A percentile compares a stretch with the other conserved stretches of the same genome.
Evolutionary conservation across 371 early-diverging fungal genomes (phyloP).

Genomic region (Mucor piriformis): DNA sequence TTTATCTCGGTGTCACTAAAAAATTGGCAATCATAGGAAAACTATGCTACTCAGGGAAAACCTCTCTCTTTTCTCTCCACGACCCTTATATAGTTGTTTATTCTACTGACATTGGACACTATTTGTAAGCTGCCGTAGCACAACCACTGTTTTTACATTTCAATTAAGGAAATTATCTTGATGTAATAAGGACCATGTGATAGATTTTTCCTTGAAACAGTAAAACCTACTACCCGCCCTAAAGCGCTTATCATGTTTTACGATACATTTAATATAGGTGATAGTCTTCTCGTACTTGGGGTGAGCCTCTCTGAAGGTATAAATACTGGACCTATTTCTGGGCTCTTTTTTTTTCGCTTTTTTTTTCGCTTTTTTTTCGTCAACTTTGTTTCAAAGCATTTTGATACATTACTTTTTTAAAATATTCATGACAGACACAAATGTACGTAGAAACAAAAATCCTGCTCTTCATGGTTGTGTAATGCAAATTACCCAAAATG

Average conservation of each 20-base stretch:
- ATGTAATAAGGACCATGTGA: background rate
- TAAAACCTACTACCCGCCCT: background rate
- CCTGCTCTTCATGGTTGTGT: background rate
- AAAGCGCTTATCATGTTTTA: too few species aligned
- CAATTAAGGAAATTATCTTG: background rate
- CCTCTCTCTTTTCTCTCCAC: background rate
- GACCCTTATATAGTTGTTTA: background rate
- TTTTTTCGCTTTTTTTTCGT: background rate
- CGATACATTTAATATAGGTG: too few species aligned
- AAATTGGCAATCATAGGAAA: background rate
- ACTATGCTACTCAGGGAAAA: background rate
- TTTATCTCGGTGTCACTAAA: background rate
- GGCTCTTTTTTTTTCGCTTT: background rate
- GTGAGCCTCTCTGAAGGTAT: too few species aligned
- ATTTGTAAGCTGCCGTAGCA: background rate
- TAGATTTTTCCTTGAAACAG: background rate
- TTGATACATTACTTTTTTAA: background rate
- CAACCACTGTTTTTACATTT: background rate
- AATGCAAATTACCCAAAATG: too few species aligned
- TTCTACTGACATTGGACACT: background rate
- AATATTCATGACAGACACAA: background rate
- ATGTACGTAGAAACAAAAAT: background rate
- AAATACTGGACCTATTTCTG: background rate
- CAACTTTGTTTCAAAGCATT: background rate
- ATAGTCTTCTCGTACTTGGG: too few species aligned